Percentiles rank a stretch among this genome's conserved stretches.
Conservation (phyloP, 1,284 basidiomycete genomes). For the Puccinia novopanici region DNA sequence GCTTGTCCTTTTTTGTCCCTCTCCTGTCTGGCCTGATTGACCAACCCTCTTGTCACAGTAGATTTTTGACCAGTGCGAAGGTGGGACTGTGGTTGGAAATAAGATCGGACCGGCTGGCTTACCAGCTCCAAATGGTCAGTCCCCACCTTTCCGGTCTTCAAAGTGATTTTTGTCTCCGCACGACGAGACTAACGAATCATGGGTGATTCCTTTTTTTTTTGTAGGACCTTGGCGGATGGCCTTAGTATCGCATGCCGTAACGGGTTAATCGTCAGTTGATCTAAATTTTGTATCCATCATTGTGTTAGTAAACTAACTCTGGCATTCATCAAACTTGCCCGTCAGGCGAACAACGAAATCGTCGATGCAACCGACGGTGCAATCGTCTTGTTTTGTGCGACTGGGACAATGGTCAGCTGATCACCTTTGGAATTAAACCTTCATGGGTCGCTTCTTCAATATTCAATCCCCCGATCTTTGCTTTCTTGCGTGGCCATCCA, state of each 20-base stretch:
- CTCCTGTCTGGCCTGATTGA: not conserved
- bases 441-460: not conserved
- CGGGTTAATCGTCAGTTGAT: constrained; percentile 37
- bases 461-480: not conserved
- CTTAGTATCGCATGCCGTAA: constrained; percentile 49
- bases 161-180: not conserved
- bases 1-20: not conserved
- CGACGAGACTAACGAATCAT: not conserved
- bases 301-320: not conserved
- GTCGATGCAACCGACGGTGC: constrained; percentile 49
- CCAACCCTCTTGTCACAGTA: not conserved
- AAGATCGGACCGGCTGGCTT: constrained; percentile 44
- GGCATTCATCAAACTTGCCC: not conserved
- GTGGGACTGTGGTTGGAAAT: constrained; percentile 42
- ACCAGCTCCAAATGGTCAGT: constrained; percentile 37
- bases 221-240: constrained; percentile 51
- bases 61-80: constrained; percentile 43
- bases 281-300: not conserved
- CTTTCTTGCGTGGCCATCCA: not conserved
- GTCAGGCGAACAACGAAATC: constrained; percentile 50
- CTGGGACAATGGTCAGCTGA: constrained; percentile 37
- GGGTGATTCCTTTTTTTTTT: constrained; percentile 2
- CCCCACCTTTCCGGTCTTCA: not conserved
- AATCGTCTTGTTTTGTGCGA: constrained; percentile 50
- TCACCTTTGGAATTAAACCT: not conserved